Conservation (phyloP, 2,329 filamentous ascomycete species). For the Penicillium carneum region DNA sequence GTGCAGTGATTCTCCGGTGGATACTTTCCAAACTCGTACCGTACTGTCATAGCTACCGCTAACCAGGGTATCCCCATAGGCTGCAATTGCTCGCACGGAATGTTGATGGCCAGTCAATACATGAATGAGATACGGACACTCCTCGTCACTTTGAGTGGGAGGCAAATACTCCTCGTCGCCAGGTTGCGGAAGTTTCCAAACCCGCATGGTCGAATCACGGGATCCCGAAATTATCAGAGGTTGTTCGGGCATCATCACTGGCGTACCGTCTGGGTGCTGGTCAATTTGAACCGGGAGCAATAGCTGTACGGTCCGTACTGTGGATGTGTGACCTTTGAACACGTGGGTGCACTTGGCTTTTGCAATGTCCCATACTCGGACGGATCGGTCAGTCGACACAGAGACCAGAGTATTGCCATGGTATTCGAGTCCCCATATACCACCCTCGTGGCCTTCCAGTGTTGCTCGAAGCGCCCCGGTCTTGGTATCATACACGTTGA, state of each 20-base stretch:
- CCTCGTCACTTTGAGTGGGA: slow-evolving; percentile 72
- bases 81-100: slow-evolving; percentile 93
- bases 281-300: slow-evolving; percentile 83
- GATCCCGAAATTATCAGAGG: slow-evolving; percentile 97
- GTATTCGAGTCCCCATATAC: slow-evolving; percentile 96
- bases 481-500: slow-evolving; percentile 96
- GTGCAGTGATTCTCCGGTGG: slow-evolving; percentile 85
- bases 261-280: slow-evolving; percentile 69
- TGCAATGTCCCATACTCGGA: slow-evolving; percentile 99
- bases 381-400: slow-evolving; percentile 93
- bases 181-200: slow-evolving; percentile 89
- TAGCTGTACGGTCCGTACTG: slow-evolving; percentile 92
- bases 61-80: slow-evolving; percentile 89
- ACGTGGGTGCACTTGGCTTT: slow-evolving; percentile 89
- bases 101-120: slow-evolving; percentile 85
- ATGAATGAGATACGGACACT: slow-evolving; percentile 90
- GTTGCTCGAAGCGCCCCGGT: slow-evolving; percentile 83
- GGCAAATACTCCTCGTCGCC: slow-evolving; percentile 79
- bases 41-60: slow-evolving; percentile 96
- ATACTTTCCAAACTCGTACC: slow-evolving; percentile 96
- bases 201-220: slow-evolving; percentile 89
- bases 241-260: slow-evolving; percentile 89
- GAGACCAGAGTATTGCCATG: slow-evolving; percentile 95
- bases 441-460: slow-evolving; percentile 91
- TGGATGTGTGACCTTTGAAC: slow-evolving; percentile 96